Evolutionary conservation across 352 stramenopile genomes (phyloP), one percentile per base, ranked within the genome.

Genomic region (Thraustotheca clavata): DNA sequence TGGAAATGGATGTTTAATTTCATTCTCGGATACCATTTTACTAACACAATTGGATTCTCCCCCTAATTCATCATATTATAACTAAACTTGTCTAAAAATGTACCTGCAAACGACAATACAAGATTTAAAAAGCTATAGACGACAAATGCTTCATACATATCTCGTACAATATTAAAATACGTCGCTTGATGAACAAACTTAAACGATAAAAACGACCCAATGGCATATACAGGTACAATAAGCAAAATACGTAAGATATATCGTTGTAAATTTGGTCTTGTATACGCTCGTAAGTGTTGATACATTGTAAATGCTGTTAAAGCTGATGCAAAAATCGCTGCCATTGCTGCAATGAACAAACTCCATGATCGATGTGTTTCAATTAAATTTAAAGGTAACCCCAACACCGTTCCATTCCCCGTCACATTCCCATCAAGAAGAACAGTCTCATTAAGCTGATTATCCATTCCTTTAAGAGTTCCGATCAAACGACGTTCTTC

Each of bases 111-210:
- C 50, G 86, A 91, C 0, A 97, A 76, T 57, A 97, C 87, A 8
- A 97, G 75, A 38, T 89, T 88, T 3, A 97, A 69, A 69, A 97
- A 97, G 29, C 74, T 91, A 69, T 97, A 97, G 31, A 97, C 84
- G 20, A 97, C 89, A 60, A 96, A 97, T 0, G 90, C 89, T 65
- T 97, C 90, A 71, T 96, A 97, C 60, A 86, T 83, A 69, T 97
- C 89, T 41, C 90, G 86, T 29, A 96, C 73, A 16, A 82, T 91
- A 69, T 95, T 84, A 40, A 95, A 88, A 52, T 89, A 91, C 46
- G 93, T 71, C 60, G 83, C 81, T 52, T 88, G 71, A 48, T 89
- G 78, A 39, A 89, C 79, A 62, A 94, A 91, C 33, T 74, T 75
- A 38, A 96, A 75, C 60, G 87, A 90, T 12, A 96, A 62, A 33